phyloP scores from a whole-genome alignment of 345 rosid species.

The Anastatica hierochuntica region DNA sequence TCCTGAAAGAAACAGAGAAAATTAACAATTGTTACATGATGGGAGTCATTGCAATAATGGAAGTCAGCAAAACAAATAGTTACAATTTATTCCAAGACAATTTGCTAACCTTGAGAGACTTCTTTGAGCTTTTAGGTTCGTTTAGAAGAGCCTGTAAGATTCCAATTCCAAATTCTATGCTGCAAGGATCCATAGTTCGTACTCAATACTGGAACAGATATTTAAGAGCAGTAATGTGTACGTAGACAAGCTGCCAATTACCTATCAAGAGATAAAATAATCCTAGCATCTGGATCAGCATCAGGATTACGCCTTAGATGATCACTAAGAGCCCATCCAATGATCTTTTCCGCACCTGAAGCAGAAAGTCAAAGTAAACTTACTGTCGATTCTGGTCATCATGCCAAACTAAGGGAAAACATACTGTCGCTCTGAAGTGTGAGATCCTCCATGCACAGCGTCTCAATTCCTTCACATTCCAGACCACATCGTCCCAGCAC shows the following conservation, averaged over 20 bases:
- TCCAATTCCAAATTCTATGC: constrained; percentile 64
- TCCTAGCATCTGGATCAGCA: too few species aligned
- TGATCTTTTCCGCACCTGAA: constrained; percentile 76
- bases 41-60: too few species aligned
- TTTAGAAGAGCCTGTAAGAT: constrained; percentile 56
- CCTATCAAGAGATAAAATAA: constrained; percentile 70
- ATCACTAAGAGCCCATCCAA: constrained; percentile 83
- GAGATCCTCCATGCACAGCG: constrained; percentile 63
- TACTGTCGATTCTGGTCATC: too few species aligned
- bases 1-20: constrained; percentile 39
- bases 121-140: too few species aligned
- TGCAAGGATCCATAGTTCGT: constrained; percentile 32
- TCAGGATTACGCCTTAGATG: constrained; percentile 67
- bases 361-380: constrained; percentile 2
- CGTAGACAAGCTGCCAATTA: constrained; percentile 23
- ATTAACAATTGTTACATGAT: neutral
- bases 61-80: constrained; percentile 1
- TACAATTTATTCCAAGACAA: neutral
- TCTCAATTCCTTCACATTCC: constrained; percentile 67
- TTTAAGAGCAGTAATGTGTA: neutral
- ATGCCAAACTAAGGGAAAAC: constrained; percentile 14
- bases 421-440: constrained; percentile 67
- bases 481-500: constrained; percentile 52
- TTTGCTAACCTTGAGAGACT: constrained; percentile 49
- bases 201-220: neutral